phyloP scores from a whole-genome alignment of 345 rosid species.

The Nasturtium officinale region DNA sequence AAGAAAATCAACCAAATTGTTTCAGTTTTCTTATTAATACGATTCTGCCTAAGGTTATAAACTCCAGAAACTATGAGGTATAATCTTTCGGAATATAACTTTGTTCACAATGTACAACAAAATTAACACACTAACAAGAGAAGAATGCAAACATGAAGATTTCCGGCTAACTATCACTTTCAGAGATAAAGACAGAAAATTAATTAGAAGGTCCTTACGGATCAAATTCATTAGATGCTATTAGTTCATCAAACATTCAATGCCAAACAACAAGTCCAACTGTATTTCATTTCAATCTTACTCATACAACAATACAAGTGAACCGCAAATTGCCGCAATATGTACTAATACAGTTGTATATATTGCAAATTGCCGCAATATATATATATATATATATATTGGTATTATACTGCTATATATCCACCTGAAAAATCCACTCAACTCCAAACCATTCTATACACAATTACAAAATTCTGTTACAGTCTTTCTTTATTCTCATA shows the following conservation, averaged over 20 bases:
- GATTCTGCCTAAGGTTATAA: neutral
- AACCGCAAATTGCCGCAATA: constrained; percentile 24
- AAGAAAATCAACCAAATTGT: neutral
- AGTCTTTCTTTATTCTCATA: neutral
- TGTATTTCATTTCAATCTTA: constrained; percentile 21
- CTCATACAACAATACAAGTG: constrained; percentile 27
- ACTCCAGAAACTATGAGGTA: neutral
- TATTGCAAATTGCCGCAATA: too few relatives aligned
- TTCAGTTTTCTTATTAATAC: neutral
- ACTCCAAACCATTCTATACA: constrained; percentile 17
- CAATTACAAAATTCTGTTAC: neutral
- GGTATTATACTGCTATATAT: neutral
- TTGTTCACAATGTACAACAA: neutral
- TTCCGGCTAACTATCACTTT: neutral
- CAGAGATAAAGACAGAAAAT: constrained; percentile 1
- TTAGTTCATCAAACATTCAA: constrained; percentile 38
- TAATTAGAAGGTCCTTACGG: constrained; percentile 3
- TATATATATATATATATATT: neutral
- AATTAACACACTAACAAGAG: neutral
- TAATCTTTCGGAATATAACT: neutral
- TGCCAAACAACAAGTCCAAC: constrained; percentile 30
- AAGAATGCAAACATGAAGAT: neutral
- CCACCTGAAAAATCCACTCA: constrained; percentile 18
- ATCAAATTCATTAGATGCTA: constrained; percentile 7
- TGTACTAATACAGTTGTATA: too few relatives aligned